Evolutionary conservation across 768 basidiomycete species (phyloP).

Genomic region (Tylopilus subfusipes): DNA sequence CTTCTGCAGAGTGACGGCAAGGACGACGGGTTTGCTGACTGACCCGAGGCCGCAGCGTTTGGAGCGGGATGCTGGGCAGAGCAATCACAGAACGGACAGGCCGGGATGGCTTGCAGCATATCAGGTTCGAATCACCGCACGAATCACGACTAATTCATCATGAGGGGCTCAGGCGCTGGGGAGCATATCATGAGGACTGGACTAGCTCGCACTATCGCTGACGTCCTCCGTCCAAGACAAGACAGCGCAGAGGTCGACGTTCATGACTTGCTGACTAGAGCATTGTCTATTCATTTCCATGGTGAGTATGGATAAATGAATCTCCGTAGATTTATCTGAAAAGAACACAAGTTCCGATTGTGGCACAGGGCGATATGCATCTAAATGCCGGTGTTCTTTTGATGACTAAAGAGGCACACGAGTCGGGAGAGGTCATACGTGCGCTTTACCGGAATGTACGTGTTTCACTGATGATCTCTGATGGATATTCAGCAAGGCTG

Average conservation of each 20-base stretch:
- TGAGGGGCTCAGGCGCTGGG: slow-evolving; percentile 52
- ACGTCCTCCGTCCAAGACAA: slow-evolving; percentile 33
- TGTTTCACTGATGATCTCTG: neutral
- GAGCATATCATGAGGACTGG: slow-evolving; percentile 61
- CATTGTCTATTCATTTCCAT: slow-evolving; percentile 49
- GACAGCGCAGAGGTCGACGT: slow-evolving; percentile 41
- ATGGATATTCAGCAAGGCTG: slow-evolving; percentile 47
- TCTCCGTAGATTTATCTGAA: neutral
- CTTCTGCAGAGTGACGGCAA: neutral
- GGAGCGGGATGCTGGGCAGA: slow-evolving; percentile 79
- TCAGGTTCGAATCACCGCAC: slow-evolving; percentile 37
- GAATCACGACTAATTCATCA: neutral
- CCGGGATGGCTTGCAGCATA: slow-evolving; percentile 64
- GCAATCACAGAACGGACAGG: slow-evolving; percentile 18
- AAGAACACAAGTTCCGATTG: slow-evolving; percentile 33
- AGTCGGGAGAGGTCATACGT: slow-evolving; percentile 28
- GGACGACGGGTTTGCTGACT: neutral
- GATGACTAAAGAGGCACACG: slow-evolving; percentile 46
- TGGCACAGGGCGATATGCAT: slow-evolving; percentile 37
- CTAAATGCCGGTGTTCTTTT: slow-evolving; percentile 64
- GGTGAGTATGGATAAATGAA: slow-evolving; percentile 36
- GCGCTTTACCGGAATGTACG: slow-evolving; percentile 3
- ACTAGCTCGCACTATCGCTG: slow-evolving; percentile 55
- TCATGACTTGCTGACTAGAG: slow-evolving; percentile 49
- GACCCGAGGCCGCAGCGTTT: slow-evolving; percentile 57